Evolutionary conservation across 2,329 filamentous ascomycete genomes (phyloP).

Genomic region (Neophaeococcomyces mojaviensis): DNA sequence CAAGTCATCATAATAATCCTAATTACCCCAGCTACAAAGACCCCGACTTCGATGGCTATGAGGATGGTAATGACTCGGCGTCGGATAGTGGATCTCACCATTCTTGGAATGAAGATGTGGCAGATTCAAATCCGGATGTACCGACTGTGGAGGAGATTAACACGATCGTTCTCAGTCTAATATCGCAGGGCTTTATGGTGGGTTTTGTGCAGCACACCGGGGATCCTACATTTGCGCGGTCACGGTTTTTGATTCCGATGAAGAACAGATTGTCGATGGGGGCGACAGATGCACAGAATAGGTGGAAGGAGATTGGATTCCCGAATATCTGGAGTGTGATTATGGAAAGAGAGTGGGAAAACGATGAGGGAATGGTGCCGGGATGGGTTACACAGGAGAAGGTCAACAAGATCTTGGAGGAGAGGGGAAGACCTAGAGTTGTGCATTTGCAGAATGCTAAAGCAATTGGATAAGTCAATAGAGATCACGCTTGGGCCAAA

Average conservation of each 20-base stretch:
- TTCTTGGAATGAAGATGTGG: background rate
- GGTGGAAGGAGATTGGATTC: constrained; percentile 43
- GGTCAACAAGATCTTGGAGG: background rate
- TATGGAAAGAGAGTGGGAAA: constrained; percentile 51
- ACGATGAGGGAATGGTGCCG: constrained; percentile 60
- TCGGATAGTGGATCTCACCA: too few species aligned
- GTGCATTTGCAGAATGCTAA: background rate
- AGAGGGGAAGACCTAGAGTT: constrained; percentile 2
- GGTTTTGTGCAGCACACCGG: constrained; percentile 71
- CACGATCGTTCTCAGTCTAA: constrained; percentile 64
- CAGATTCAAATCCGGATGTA: constrained; percentile 22
- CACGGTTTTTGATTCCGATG: constrained; percentile 74
- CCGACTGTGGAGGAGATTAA: constrained; percentile 60
- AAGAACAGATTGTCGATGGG: constrained; percentile 47
- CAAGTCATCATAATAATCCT: background rate
- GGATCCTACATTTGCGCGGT: constrained; percentile 34
- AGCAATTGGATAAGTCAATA: background rate
- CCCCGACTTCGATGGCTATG: constrained; percentile 9
- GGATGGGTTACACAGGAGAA: constrained; percentile 59
- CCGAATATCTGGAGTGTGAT: constrained; percentile 66
- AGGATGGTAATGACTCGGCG: background rate
- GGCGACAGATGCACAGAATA: constrained; percentile 21
- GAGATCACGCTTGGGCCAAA: too few species aligned
- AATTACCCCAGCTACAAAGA: constrained; percentile 14
- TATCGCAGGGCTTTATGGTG: constrained; percentile 71